A percentile compares a stretch with the other conserved stretches of the same genome.
Evolutionary conservation across 768 basidiomycete species (phyloP).

Genomic region (Leccinellum rugosiceps): DNA sequence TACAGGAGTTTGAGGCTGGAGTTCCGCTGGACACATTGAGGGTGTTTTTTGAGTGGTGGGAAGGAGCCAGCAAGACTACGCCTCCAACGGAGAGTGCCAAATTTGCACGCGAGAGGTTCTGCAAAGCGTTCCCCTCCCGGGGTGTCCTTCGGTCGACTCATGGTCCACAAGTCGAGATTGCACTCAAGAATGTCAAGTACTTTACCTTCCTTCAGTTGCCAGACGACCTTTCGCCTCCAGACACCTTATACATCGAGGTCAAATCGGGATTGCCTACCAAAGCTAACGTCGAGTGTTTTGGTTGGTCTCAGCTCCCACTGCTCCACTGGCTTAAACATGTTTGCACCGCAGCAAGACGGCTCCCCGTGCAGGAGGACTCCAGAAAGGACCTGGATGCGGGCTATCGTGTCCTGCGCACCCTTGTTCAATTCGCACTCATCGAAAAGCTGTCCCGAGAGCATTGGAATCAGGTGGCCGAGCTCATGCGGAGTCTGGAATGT

Average conservation of each 20-base stretch:
- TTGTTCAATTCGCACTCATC: conserved; percentile 75
- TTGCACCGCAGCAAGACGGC: conserved; percentile 33
- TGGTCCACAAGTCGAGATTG: not conserved
- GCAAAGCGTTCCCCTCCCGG: conserved; percentile 46
- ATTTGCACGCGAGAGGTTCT: conserved; percentile 2
- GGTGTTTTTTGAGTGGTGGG: conserved; percentile 13
- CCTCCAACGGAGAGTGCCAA: not conserved
- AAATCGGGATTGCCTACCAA: conserved; percentile 53
- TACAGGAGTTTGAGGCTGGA: conserved; percentile 10
- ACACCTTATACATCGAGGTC: conserved; percentile 66
- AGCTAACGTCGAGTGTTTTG: conserved; percentile 44
- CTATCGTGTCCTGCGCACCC: conserved; percentile 56
- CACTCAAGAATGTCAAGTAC: conserved; percentile 59
- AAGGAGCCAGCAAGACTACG: not conserved
- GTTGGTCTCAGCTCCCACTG: conserved; percentile 72
- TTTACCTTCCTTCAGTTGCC: conserved; percentile 53
- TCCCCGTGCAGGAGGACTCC: not conserved
- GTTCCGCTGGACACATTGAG: conserved; percentile 7
- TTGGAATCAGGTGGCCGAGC: conserved; percentile 56
- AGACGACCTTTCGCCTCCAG: conserved; percentile 72
- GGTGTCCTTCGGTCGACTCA: not conserved
- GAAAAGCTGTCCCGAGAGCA: conserved; percentile 40
- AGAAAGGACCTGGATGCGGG: conserved; percentile 36
- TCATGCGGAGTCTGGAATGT: conserved; percentile 52
- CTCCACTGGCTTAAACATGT: conserved; percentile 71